phyloP scores from a whole-genome alignment of 2,329 filamentous ascomycete genomes.

The Xylaria sp. region DNA sequence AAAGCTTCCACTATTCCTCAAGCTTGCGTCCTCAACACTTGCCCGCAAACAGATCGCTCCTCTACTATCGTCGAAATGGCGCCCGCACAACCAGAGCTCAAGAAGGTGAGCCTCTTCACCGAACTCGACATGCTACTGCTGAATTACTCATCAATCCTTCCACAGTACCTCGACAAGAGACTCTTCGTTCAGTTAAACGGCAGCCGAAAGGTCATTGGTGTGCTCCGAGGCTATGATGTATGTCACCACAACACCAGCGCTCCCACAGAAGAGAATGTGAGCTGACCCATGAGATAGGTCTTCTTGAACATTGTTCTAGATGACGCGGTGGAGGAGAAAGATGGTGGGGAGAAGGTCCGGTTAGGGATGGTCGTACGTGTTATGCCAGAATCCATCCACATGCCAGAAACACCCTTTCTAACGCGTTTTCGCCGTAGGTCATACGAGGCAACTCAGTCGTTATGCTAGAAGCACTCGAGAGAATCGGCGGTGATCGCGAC shows the following conservation, averaged over 20 bases:
- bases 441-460: conserved; percentile 98
- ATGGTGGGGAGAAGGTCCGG: conserved; percentile 86
- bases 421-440: conserved; percentile 64
- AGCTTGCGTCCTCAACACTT: conserved; percentile 24
- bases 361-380: conserved; percentile 91
- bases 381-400: not conserved
- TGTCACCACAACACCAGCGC: conserved; percentile 45
- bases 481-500: conserved; percentile 69
- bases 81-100: conserved; percentile 98
- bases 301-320: conserved; percentile 99
- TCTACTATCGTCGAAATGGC: conserved; percentile 75
- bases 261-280: not conserved
- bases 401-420: conserved; percentile 37
- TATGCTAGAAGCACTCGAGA: conserved; percentile 87
- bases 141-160: conserved; percentile 31
- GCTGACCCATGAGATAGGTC: conserved; percentile 67
- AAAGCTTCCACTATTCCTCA: conserved; percentile 28
- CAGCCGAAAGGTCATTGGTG: conserved; percentile 94
- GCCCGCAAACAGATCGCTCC: conserved; percentile 15
- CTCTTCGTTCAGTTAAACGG: conserved; percentile 98
- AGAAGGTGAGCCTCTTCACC: conserved; percentile 74
- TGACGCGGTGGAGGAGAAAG: conserved; percentile 94
- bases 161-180: conserved; percentile 97
- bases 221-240: conserved; percentile 96
- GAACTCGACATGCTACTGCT: conserved; percentile 14